Conservation (phyloP, 306 rosid genomes). For the Gynostemma pentaphyllum region DNA sequence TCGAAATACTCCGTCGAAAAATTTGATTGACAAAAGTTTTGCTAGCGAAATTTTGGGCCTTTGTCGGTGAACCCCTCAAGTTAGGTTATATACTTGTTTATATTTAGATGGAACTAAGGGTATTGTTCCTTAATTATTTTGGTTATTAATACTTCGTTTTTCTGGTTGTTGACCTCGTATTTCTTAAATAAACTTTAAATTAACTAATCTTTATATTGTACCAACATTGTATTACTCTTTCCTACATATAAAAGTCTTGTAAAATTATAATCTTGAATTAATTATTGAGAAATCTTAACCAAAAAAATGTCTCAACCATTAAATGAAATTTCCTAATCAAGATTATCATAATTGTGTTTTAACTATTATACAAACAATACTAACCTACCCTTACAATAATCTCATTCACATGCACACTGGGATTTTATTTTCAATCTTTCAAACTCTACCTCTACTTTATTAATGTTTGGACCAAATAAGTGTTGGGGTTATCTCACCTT, state of each 20-base stretch:
- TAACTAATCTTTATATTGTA: too few relatives aligned
- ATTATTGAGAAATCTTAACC: background rate
- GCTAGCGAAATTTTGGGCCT: too few relatives aligned
- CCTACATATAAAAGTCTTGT: background rate
- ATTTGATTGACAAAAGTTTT: too few relatives aligned
- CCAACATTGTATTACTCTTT: background rate
- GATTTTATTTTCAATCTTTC: background rate
- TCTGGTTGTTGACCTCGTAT: too few relatives aligned
- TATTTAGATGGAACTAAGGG: too few relatives aligned
- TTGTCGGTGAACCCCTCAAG: too few relatives aligned
- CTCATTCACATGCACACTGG: background rate
- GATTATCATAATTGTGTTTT: background rate
- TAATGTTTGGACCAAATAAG: too few relatives aligned
- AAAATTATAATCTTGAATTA: background rate
- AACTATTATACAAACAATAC: background rate
- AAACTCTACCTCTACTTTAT: background rate
- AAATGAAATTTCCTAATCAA: background rate
- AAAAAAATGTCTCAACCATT: background rate
- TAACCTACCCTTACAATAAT: constrained; percentile 3
- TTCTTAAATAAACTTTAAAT: too few relatives aligned
- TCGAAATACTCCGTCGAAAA: too few relatives aligned
- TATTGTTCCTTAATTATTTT: background rate
- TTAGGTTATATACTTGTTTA: too few relatives aligned
- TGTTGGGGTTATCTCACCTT: too few relatives aligned
- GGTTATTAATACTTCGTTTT: background rate